phyloP scores from a whole-genome alignment of 2,329 filamentous ascomycete species.

The Ophiosphaerella narmari region DNA sequence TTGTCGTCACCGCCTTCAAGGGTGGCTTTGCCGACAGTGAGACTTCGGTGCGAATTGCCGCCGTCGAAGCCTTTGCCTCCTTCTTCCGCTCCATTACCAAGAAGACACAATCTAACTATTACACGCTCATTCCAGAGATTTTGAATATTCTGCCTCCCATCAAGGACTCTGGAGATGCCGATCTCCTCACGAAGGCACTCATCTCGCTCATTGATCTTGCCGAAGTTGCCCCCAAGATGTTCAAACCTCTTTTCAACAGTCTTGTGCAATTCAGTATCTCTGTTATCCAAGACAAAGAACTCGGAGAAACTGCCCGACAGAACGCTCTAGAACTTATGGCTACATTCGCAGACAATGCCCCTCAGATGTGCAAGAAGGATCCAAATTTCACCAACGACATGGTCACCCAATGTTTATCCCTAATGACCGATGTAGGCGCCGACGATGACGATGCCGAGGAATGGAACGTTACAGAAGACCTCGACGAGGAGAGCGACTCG shows the following conservation, averaged over 20 bases:
- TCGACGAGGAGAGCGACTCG: conserved; percentile 95
- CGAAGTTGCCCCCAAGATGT: conserved; percentile 95
- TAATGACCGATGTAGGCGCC: conserved; percentile 95
- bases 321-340: conserved; percentile 97
- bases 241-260: conserved; percentile 90
- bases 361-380: conserved; percentile 94
- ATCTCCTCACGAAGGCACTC: conserved; percentile 87
- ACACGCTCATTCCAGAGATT: conserved; percentile 82
- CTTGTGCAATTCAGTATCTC: conserved; percentile 91
- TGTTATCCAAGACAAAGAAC: conserved; percentile 93
- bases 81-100: conserved; percentile 93
- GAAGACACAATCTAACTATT: conserved; percentile 88
- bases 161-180: conserved; percentile 88
- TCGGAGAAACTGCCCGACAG: conserved; percentile 86
- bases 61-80: conserved; percentile 94
- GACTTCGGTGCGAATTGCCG: conserved; percentile 82
- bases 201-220: conserved; percentile 92
- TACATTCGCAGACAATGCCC: conserved; percentile 93
- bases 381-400: conserved; percentile 90
- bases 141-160: conserved; percentile 93
- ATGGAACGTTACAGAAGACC: conserved; percentile 91
- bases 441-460: conserved; percentile 95
- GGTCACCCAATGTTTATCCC: conserved; percentile 95
- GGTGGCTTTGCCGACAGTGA: conserved; percentile 91
- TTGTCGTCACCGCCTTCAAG: conserved; percentile 85